Percentiles rank a stretch among this genome's conserved stretches.
Conservation (phyloP, 805 yeast species). For the Candida succiphila region DNA sequence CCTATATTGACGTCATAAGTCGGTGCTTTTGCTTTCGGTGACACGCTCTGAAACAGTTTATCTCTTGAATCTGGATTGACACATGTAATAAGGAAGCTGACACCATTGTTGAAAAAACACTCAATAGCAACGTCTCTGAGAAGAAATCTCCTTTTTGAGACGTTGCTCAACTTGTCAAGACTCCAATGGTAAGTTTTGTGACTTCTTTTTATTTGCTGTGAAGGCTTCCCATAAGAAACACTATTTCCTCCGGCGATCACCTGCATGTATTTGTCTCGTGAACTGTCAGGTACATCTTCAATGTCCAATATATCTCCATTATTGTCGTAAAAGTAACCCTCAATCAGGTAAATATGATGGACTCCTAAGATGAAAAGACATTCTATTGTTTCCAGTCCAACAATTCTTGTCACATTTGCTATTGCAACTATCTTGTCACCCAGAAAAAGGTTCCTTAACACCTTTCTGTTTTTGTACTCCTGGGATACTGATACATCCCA, state of each 20-base stretch:
- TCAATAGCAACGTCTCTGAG: constrained; percentile 77
- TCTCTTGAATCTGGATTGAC: constrained; percentile 45
- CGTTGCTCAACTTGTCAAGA: constrained; percentile 45
- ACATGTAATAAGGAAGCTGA: constrained; percentile 61
- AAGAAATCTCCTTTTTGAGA: constrained; percentile 66
- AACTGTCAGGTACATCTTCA: constrained; percentile 49
- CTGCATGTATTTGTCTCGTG: constrained; percentile 61
- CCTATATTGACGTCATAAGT: constrained; percentile 46
- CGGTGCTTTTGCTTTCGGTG: constrained; percentile 36
- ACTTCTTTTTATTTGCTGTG: constrained; percentile 5
- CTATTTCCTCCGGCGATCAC: constrained; percentile 37
- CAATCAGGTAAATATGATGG: constrained; percentile 56
- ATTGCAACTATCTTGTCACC: constrained; percentile 65
- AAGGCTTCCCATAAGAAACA: constrained; percentile 11
- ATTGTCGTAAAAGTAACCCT: constrained; percentile 47
- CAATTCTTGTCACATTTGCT: constrained; percentile 66
- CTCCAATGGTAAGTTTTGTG: constrained; percentile 55
- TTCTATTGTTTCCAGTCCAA: constrained; percentile 71
- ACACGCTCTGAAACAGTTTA: constrained; percentile 37
- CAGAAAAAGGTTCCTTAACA: constrained; percentile 54
- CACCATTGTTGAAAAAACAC: constrained; percentile 63
- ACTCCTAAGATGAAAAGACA: constrained; percentile 66
- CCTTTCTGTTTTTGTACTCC: constrained; percentile 68
- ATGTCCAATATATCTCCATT: constrained; percentile 52
- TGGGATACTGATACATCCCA: constrained; percentile 24